phyloP scores from a whole-genome alignment of 805 yeast genomes.

The Cyberlindnera nakhonratchasimensis region DNA sequence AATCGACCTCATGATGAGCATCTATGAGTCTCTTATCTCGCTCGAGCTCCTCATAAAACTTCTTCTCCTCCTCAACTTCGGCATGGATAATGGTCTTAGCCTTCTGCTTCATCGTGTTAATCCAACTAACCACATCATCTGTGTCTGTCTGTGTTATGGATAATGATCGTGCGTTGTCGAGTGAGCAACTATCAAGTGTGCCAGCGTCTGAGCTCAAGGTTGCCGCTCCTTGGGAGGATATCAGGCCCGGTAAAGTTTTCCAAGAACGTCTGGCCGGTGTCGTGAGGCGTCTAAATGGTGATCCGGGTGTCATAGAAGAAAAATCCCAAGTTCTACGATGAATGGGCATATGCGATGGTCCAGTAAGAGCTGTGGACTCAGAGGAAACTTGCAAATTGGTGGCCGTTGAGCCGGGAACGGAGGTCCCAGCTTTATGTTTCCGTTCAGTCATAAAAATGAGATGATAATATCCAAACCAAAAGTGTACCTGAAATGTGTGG shows the following conservation, averaged over 20 bases:
- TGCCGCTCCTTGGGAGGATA: neutral
- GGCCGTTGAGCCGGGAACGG: neutral
- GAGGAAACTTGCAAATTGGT: neutral
- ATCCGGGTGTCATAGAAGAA: conserved; percentile 13
- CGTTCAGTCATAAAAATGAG: neutral
- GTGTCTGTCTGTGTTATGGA: neutral
- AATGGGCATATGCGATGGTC: neutral
- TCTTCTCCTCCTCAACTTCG: conserved; percentile 35
- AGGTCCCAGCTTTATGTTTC: neutral
- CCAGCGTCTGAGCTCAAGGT: neutral
- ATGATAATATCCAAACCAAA: no score
- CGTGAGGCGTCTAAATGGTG: conserved; percentile 26
- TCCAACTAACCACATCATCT: conserved; percentile 33
- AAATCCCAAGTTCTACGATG: conserved; percentile 26
- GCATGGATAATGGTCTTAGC: conserved; percentile 32
- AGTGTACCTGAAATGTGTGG: neutral
- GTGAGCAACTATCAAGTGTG: neutral
- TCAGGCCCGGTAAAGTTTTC: conserved; percentile 1
- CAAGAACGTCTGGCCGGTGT: conserved; percentile 12
- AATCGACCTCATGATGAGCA: conserved; percentile 21
- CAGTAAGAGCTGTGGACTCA: neutral
- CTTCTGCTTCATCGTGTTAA: conserved; percentile 31
- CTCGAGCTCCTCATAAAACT: conserved; percentile 34
- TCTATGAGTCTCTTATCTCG: conserved; percentile 28
- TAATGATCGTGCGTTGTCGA: neutral